These are phyloP conservation scores for Phycomyces blakesleeanus DNA, from an alignment of 192 early-diverging fungal genomes.

Conservation along the genomic window DNA sequence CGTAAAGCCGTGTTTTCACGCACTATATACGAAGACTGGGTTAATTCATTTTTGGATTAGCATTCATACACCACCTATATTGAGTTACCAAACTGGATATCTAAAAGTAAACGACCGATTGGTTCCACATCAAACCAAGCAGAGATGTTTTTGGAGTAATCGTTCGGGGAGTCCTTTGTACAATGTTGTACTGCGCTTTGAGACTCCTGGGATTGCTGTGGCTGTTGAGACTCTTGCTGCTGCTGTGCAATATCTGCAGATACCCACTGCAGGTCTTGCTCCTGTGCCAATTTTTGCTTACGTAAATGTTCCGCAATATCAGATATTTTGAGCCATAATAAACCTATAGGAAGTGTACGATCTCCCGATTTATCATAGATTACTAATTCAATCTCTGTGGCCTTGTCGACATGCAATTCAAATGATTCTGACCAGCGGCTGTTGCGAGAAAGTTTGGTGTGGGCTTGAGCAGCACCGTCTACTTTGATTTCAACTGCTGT, in stretches of 20 bases:
- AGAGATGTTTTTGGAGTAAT: slow-evolving; percentile 48
- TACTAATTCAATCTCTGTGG: slow-evolving; percentile 86
- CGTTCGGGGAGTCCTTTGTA: background rate
- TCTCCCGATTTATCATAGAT: slow-evolving; percentile 67
- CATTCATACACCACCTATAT: background rate
- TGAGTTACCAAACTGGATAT: slow-evolving; percentile 78
- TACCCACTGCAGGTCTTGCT: slow-evolving; percentile 43
- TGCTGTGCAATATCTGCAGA: slow-evolving; percentile 36
- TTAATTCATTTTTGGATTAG: background rate
- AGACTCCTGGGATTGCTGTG: background rate
- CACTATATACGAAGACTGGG: slow-evolving; percentile 7
- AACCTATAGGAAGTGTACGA: slow-evolving; percentile 60
- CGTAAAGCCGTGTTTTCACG: slow-evolving; percentile 37
- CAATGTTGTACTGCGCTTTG: background rate
- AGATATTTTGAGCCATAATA: slow-evolving; percentile 91
- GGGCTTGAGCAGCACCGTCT: slow-evolving; percentile 74
- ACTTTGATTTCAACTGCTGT: slow-evolving; percentile 77
- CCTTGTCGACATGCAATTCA: slow-evolving; percentile 84
- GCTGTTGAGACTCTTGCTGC: slow-evolving; percentile 4
- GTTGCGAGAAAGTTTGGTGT: slow-evolving; percentile 58
- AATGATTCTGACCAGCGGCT: slow-evolving; percentile 82
- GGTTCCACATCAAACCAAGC: slow-evolving; percentile 91
- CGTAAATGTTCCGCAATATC: slow-evolving; percentile 86
- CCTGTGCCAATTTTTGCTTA: slow-evolving; percentile 62
- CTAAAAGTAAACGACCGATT: slow-evolving; percentile 78